Evolutionary conservation across 1,284 basidiomycete genomes (phyloP), one percentile per base, ranked within the genome.

Genomic region (Singerocomus inundabilis): DNA sequence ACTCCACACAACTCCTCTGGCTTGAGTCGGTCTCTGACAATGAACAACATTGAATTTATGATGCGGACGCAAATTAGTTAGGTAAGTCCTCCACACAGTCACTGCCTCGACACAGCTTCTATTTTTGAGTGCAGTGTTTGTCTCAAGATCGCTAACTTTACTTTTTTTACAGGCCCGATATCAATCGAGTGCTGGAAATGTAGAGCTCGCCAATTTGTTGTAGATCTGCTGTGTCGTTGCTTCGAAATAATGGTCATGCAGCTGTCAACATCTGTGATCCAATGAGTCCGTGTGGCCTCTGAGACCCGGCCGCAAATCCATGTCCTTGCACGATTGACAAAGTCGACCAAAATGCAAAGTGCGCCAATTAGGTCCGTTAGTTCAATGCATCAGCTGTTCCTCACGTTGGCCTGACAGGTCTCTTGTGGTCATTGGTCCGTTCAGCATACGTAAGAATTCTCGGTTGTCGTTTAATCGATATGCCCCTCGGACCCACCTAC

Each of bases 381-480:
- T 57, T 57, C 60, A 57, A 54, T 46, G 41, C 53, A 49, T 65
- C 56, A 60, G 47, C 54, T 42, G 43, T 53, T 52, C 67, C 62
- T 70, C 63, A 58, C 61, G 50, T 56, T 59, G 45, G 54, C 60
- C 55, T 65, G 57, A 60, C 62, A 69, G 56, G 59, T 57, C 63
- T 57, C 68, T 68, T 66, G 67, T 55, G 64, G 68, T 60, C 57
- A 49, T 48, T 58, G 56, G 49, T 52, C 49, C 39, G 62, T 54
- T 53, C 46, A 53, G 56, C 48, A 40, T 70, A 67, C 64, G 64
- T 67, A 67, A 70, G 52, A 65, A 48, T 60, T 66, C 54, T 69
- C 66, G 66, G 64, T 53, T 69, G 63, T 54, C 62, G 52, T 67
- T 67, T 68, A 68, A 68, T 67, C 68, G 64, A 67, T 66, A 64